Percentiles rank a stretch among this genome's conserved stretches.
Evolutionary conservation across 2,329 filamentous ascomycete species (phyloP).

Genomic region (Hymenoscyphus repandus): DNA sequence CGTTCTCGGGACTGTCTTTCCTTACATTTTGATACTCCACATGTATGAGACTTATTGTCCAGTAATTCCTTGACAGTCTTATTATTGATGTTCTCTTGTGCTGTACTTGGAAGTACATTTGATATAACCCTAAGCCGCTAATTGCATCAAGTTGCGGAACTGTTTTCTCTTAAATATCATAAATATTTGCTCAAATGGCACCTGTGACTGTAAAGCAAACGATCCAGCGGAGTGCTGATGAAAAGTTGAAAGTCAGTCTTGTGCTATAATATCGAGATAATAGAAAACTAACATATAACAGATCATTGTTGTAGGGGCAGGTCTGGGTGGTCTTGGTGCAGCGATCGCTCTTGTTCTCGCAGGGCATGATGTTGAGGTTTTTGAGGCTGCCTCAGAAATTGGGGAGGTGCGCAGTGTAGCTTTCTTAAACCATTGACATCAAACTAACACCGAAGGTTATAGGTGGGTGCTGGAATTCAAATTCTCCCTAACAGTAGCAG

Average conservation of each 20-base stretch:
- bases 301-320: constrained; percentile 49
- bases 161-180: too few species aligned
- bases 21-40: too few species aligned
- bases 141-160: too few species aligned
- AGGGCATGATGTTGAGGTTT: constrained; percentile 36
- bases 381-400: constrained; percentile 37
- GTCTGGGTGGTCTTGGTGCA: constrained; percentile 46
- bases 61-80: too few species aligned
- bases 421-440: constrained; percentile 36
- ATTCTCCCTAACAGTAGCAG: constrained; percentile 24
- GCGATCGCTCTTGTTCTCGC: constrained; percentile 26
- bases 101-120: too few species aligned
- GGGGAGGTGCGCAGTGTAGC: constrained; percentile 34
- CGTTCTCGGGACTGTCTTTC: too few species aligned
- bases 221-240: constrained; percentile 13
- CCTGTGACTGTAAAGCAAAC: constrained; percentile 13
- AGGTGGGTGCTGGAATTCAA: constrained; percentile 33
- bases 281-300: constrained; percentile 2
- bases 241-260: constrained; percentile 16
- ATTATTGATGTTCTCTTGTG: too few species aligned
- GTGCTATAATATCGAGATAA: not conserved
- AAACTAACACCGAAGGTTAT: constrained; percentile 38
- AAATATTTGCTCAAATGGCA: not conserved
- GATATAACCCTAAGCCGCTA: too few species aligned
- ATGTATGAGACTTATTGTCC: too few species aligned